Evolutionary conservation across 208 protist species (phyloP).

Genomic region (Leishmania braziliensis): DNA sequence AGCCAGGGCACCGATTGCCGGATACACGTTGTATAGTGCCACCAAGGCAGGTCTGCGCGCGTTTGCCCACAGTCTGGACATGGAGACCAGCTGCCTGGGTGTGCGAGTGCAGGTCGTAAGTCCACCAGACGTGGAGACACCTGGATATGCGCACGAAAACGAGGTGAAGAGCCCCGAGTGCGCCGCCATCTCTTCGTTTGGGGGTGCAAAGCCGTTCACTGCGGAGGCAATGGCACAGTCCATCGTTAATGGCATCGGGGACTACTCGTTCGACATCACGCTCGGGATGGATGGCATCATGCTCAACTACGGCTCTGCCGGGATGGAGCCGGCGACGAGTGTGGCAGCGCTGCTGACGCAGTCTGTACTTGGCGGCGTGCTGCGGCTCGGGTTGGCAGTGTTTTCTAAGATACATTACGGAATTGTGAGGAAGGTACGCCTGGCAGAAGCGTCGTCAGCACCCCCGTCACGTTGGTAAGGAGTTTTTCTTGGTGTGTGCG

Average conservation of each 20-base stretch:
- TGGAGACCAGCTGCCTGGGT: conserved; percentile 79
- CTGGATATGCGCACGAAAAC: conserved; percentile 83
- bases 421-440: conserved; percentile 69
- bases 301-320: conserved; percentile 52
- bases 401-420: conserved; percentile 76
- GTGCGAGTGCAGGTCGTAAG: conserved; percentile 86
- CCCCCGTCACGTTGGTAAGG: conserved; percentile 18
- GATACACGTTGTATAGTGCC: conserved; percentile 84
- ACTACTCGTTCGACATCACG: conserved; percentile 81
- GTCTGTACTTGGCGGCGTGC: conserved; percentile 37
- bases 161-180: conserved; percentile 86
- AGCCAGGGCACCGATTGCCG: conserved; percentile 76
- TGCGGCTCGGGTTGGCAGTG: conserved; percentile 66
- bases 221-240: conserved; percentile 53
- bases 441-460: conserved; percentile 3
- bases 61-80: conserved; percentile 85
- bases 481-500: neutral
- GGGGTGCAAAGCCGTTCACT: conserved; percentile 59
- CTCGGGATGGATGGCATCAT: conserved; percentile 70
- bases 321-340: conserved; percentile 73
- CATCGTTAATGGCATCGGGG: conserved; percentile 59
- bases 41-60: conserved; percentile 89
- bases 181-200: conserved; percentile 71
- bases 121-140: conserved; percentile 86
- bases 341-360: conserved; percentile 51